Percentiles rank a stretch among this genome's conserved stretches.
Evolutionary conservation across 2,329 filamentous ascomycete species (phyloP).

Genomic region (Biscogniauxia marginata): DNA sequence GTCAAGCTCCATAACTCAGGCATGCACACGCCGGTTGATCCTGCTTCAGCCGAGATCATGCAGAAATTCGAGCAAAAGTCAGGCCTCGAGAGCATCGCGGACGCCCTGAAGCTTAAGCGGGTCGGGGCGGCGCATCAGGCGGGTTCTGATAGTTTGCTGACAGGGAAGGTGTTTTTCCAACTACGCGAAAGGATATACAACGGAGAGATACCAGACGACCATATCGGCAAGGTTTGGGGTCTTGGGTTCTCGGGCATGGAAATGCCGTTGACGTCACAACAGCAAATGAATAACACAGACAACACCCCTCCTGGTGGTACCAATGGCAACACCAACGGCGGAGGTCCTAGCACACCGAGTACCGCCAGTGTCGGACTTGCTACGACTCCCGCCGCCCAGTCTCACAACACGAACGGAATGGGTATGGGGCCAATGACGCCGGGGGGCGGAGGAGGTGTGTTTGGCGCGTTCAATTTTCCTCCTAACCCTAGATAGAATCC

Average conservation of each 20-base stretch:
- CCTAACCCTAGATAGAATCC: slow-evolving; percentile 36
- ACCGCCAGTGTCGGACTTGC: slow-evolving; percentile 56
- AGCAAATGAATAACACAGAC: slow-evolving; percentile 26
- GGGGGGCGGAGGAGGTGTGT: slow-evolving; percentile 70
- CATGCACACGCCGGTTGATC: slow-evolving; percentile 63
- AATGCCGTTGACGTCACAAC: slow-evolving; percentile 26
- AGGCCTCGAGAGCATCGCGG: slow-evolving; percentile 88
- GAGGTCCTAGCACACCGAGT: slow-evolving; percentile 65
- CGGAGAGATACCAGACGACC: slow-evolving; percentile 75
- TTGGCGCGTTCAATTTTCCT: slow-evolving; percentile 68
- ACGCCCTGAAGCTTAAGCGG: slow-evolving; percentile 86
- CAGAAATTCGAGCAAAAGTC: slow-evolving; percentile 87
- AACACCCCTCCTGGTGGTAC: slow-evolving; percentile 42
- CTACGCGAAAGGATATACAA: slow-evolving; percentile 87
- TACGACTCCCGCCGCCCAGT: slow-evolving; percentile 48
- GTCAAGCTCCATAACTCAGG: slow-evolving; percentile 65
- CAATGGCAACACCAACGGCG: slow-evolving; percentile 36
- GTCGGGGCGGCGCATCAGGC: slow-evolving; percentile 88
- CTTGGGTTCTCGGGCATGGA: slow-evolving; percentile 70
- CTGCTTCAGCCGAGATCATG: slow-evolving; percentile 69
- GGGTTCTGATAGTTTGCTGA: slow-evolving; percentile 89
- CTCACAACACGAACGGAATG: slow-evolving; percentile 56
- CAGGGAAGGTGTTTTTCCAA: slow-evolving; percentile 92
- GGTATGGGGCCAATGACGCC: slow-evolving; percentile 74
- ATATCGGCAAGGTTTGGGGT: slow-evolving; percentile 90